These are phyloP conservation scores for Aspergillus cavernicola DNA, from an alignment of 495 filamentous ascomycete species.

Conservation along the genomic window DNA sequence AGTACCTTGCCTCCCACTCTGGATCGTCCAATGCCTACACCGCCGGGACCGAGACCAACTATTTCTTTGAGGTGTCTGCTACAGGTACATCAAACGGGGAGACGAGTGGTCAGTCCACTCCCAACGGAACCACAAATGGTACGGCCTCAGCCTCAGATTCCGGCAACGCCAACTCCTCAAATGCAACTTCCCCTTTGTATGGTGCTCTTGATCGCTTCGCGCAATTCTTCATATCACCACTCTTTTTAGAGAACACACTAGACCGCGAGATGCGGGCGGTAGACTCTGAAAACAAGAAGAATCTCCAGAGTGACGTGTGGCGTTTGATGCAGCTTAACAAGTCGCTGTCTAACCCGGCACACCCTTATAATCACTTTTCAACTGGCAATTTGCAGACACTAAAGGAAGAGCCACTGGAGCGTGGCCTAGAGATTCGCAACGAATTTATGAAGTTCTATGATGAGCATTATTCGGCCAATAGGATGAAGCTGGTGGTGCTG, in stretches of 20 bases:
- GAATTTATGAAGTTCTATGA: conserved; percentile 94
- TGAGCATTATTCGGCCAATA: conserved; percentile 89
- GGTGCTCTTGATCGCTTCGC: conserved; percentile 94
- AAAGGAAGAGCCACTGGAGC: conserved; percentile 74
- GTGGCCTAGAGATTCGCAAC: conserved; percentile 82
- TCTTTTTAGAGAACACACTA: conserved; percentile 85
- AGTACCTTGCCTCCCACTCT: conserved; percentile 84
- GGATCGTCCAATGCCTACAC: conserved; percentile 96
- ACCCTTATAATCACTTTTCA: conserved; percentile 95
- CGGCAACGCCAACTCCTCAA: too few relatives aligned
- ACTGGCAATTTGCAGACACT: conserved; percentile 90
- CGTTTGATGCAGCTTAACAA: conserved; percentile 89
- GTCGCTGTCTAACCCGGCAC: conserved; percentile 80
- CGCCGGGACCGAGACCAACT: conserved; percentile 90
- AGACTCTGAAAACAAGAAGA: conserved; percentile 99
- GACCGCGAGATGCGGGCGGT: conserved; percentile 91
- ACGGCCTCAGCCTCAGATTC: neutral
- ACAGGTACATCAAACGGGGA: conserved; percentile 49
- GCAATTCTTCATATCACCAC: conserved; percentile 91
- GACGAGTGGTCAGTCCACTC: conserved; percentile 32
- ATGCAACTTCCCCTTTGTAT: conserved; percentile 62
- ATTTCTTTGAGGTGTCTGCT: conserved; percentile 93
- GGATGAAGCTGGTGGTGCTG: conserved; percentile 91
- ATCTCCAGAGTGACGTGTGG: conserved; percentile 94
- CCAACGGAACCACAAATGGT: conserved; percentile 45